Evolutionary conservation across 495 filamentous ascomycete species (phyloP).

Genomic region (Podospora didyma): DNA sequence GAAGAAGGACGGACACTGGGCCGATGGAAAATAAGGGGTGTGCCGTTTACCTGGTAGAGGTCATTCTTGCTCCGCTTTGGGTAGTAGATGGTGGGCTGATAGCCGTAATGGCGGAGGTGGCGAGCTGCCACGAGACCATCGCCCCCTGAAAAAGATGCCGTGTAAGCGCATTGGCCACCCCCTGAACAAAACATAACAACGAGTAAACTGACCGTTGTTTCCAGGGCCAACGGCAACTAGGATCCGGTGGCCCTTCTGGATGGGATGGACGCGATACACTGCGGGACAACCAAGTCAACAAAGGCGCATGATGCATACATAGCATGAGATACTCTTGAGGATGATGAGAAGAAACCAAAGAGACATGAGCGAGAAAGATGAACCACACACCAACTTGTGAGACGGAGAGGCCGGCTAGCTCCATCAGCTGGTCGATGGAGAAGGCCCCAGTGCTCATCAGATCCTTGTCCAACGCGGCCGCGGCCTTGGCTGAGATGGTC

Average conservation of each 20-base stretch:
- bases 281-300: not conserved
- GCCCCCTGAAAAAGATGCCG: conserved; percentile 53
- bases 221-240: conserved; percentile 91
- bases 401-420: conserved; percentile 88
- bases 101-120: conserved; percentile 92
- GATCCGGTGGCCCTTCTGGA: conserved; percentile 63
- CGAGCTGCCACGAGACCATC: conserved; percentile 94
- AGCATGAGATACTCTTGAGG: too few species aligned
- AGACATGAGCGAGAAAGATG: not conserved
- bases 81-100: conserved; percentile 86
- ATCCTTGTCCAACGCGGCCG: conserved; percentile 84
- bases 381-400: conserved; percentile 72
- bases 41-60: conserved; percentile 67
- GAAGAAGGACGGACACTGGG: too few species aligned
- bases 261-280: conserved; percentile 85
- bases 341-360: not conserved
- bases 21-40: not conserved
- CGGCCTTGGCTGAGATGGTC: conserved; percentile 85
- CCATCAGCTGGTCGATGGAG: conserved; percentile 96
- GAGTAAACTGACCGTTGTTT: conserved; percentile 70
- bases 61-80: conserved; percentile 88
- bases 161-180: conserved; percentile 24
- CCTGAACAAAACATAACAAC: conserved; percentile 9
- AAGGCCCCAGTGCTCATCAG: conserved; percentile 91
- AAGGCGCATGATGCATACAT: too few species aligned